Base-by-base conservation (phyloP, 768 basidiomycete species). In the Agrocybe praecox region DNA sequence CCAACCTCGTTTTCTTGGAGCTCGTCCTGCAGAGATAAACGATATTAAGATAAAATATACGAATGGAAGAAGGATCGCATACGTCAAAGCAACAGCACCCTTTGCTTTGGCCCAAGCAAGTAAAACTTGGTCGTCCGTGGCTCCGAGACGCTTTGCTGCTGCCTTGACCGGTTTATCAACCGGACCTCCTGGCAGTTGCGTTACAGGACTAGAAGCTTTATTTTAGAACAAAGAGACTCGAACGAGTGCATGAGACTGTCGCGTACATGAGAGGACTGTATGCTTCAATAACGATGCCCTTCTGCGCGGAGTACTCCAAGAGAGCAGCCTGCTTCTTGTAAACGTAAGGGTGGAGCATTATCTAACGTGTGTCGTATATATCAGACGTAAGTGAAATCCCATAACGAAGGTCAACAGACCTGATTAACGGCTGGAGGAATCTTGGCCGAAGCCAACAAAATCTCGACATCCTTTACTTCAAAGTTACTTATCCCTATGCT, bases 401-500 rank as follows among this genome's bases (percentile, higher is more conserved):
- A 9, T 33, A 45, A 50, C 36, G 19, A 29, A 14, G 56, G 19
- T 62, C n/a, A n/a, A n/a, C 70, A 23, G 18, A 83, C 87, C 75
- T 91, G 89, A 70, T 90, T 91, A 9, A 81, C 85, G 1, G 75
- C 85, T 0, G 88, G 89, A 61, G 79, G 81, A 61, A 87, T 70
- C 65, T 87, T 84, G 8, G 85, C 85, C 1, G 80, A 80, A n/a
- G 71, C 74, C 14, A 90, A 69, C 19, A 90, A 72, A 18, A 76
- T 74, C 45, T 80, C 67, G 19, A 90, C 77, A 24, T 91, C 78
- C 1, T 73, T 53, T 12, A 84, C 76, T 12, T 74, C 74, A 63
- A 88, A 90, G 73, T 90, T 90, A 72, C 84, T 86, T 40, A 90
- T 85, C 19, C 88, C 88, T 53, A 89, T 88, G 67, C 82, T 87